Conservation (phyloP, 2,329 filamentous ascomycete species). For the Aspergillus japonicus region DNA sequence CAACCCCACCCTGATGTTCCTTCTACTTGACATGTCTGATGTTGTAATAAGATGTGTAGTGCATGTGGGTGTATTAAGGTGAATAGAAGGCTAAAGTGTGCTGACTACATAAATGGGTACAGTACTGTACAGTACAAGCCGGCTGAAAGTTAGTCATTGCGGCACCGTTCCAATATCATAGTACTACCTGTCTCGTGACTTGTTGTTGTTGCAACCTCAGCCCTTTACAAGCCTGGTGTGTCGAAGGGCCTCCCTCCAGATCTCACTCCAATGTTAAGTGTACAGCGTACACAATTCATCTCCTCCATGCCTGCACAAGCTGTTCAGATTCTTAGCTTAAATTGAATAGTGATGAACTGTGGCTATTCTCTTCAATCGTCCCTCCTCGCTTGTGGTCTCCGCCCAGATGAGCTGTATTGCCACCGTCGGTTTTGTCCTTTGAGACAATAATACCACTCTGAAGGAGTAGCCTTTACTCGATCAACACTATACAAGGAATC, state of each 20-base stretch:
- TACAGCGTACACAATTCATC: neutral
- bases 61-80: too few relatives aligned
- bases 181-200: neutral
- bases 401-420: slow-evolving; percentile 14
- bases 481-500: neutral
- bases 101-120: too few relatives aligned
- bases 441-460: neutral
- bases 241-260: neutral
- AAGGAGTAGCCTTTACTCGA: neutral
- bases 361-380: slow-evolving; percentile 8
- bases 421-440: slow-evolving; percentile 3
- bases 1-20: too few relatives aligned
- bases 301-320: neutral
- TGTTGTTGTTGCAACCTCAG: neutral
- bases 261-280: neutral
- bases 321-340: neutral
- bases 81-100: too few relatives aligned
- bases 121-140: too few relatives aligned
- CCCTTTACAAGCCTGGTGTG: neutral
- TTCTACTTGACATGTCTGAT: too few relatives aligned
- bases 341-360: slow-evolving; percentile 16
- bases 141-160: too few relatives aligned
- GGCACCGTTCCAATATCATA: neutral
- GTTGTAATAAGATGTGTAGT: too few relatives aligned
- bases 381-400: slow-evolving; percentile 9